Base-by-base conservation (phyloP, 2,329 filamentous ascomycete genomes). In the Fusarium albosuccineum region DNA sequence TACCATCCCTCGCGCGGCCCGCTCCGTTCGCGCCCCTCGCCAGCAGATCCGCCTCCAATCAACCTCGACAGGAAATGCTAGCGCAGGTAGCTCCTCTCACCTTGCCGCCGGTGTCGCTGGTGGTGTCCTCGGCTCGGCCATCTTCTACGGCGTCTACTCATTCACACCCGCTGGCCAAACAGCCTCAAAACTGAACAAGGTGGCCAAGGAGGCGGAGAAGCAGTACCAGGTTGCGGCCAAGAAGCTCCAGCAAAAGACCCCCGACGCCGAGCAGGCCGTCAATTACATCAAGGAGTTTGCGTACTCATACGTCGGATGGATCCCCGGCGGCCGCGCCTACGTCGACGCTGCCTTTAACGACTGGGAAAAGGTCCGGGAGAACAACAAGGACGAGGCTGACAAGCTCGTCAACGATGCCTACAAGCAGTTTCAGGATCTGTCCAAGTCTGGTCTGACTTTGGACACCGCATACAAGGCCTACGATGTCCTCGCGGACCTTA, bases 291-390 rank as follows among this genome's bases (percentile, higher is more conserved):
- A 88, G 72, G 81, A 88, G 59, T 88, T 89, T 11, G 87, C 88
- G 29, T 88, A 87, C 74, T 88, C 88, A 26, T 94, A 94, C 73
- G 89, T 90, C 3, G 82, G 81, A 3, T 92, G 90, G 83, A 86
- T 94, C 30, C 92, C 92, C 0, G 92, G 92, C 11, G 91, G 89
- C 3, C 85, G 86, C 30, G 79, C 83, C 46, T 92, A 91, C 70
- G 86, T 94, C 48, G 90, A 94, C 73, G 78, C 82, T 2, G 87
- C 86, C 0, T 94, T 94, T 78, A 82, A 90, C 26, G 91, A 93
- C 69, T 81, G 92, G 42, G 91, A 93, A 49, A 86, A 84, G 33
- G 83, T 94, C 30, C 86, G 88, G 44, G 78, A 86, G 66, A 90
- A 90, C 73, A 90, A 93, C 76, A 83, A 85, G 45, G 83, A 90